Conservation (phyloP, 129 eudicot species). For the Deinandra increscens region DNA sequence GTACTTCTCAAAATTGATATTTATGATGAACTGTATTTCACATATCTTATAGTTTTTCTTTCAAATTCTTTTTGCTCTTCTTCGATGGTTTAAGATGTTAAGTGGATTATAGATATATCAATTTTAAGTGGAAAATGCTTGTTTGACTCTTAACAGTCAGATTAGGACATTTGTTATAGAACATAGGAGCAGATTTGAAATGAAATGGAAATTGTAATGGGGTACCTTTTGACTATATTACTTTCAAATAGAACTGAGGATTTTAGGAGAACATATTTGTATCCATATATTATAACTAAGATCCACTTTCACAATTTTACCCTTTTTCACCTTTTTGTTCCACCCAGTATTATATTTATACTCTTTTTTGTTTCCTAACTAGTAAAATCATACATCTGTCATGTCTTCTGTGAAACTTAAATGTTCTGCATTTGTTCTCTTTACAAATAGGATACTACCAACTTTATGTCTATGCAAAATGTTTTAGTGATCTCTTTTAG, state of each 20-base stretch:
- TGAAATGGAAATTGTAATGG: not conserved
- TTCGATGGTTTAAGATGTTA: not conserved
- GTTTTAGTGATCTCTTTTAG: not conserved
- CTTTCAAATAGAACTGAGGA: not conserved
- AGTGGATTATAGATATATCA: not conserved
- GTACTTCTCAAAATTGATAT: slow-evolving; percentile 11
- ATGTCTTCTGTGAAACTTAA: not conserved
- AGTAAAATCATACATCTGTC: not conserved
- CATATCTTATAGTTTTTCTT: not conserved
- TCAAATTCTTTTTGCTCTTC: not conserved
- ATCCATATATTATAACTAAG: not conserved
- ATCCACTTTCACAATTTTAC: slow-evolving; percentile 9
- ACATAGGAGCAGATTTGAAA: not conserved
- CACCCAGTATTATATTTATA: not conserved
- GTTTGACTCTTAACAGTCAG: slow-evolving; percentile 2
- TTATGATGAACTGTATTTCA: not conserved
- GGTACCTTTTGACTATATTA: not conserved
- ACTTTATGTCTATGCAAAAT: not conserved
- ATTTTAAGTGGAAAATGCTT: not conserved
- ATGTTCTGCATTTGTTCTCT: not conserved
- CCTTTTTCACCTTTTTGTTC: not conserved
- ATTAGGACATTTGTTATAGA: slow-evolving; percentile 2
- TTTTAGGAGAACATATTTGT: not conserved
- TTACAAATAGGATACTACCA: not conserved
- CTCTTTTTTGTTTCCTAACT: not conserved